Conservation (phyloP, 306 rosid genomes). For the Mimosa bimucronata region DNA sequence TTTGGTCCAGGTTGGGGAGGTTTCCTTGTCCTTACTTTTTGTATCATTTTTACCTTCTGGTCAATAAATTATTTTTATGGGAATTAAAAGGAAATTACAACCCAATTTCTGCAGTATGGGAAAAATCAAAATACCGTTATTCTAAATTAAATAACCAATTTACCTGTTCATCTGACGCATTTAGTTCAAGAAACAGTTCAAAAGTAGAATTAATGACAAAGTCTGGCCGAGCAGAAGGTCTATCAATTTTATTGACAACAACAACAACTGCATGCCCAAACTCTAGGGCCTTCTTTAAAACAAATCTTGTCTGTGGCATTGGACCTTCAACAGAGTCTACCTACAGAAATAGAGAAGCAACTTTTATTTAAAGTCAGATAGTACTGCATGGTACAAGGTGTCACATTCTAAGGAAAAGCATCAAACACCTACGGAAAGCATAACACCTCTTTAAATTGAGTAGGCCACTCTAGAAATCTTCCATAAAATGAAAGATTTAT, state of each 20-base stretch:
- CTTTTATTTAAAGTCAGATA: constrained; percentile 17
- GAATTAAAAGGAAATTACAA: not conserved
- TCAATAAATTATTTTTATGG: not conserved
- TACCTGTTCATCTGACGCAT: constrained; percentile 98
- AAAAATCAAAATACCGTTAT: constrained; percentile 4
- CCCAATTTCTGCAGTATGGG: not conserved
- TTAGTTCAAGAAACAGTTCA: constrained; percentile 94
- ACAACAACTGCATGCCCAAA: constrained; percentile 98
- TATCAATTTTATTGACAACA: constrained; percentile 95
- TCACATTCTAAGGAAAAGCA: constrained; percentile 15
- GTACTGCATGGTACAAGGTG: constrained; percentile 25
- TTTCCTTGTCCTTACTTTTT: not conserved
- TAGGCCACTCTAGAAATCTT: constrained; percentile 9
- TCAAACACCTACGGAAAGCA: constrained; percentile 13
- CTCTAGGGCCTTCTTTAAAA: constrained; percentile 95
- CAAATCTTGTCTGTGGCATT: constrained; percentile 99
- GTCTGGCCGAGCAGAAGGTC: constrained; percentile 95
- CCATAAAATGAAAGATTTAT: constrained; percentile 8
- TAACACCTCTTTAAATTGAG: constrained; percentile 11
- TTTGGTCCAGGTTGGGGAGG: not conserved
- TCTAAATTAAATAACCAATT: constrained; percentile 28
- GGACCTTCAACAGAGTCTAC: constrained; percentile 99
- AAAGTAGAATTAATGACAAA: constrained; percentile 92
- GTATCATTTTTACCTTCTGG: not conserved
- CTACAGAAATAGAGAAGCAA: constrained; percentile 51